Evolutionary conservation across 2,329 filamentous ascomycete species (phyloP).

Genomic region (Tolypocladium endophyticum): DNA sequence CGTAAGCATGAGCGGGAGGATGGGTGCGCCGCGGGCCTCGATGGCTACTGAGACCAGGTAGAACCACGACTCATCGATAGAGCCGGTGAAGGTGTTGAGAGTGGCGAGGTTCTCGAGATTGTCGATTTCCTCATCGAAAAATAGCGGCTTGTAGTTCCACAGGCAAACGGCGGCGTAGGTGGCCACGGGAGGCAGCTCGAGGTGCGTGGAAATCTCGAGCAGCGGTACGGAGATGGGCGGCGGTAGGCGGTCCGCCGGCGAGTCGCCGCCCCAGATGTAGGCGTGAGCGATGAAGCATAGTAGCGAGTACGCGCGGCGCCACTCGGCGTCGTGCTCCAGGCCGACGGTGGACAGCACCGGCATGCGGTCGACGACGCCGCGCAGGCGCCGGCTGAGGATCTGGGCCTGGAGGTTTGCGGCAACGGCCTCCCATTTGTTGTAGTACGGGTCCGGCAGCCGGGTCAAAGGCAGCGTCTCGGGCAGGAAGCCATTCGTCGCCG

Average conservation of each 20-base stretch:
- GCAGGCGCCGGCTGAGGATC: slow-evolving; percentile 74
- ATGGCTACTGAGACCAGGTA: slow-evolving; percentile 94
- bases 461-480: slow-evolving; percentile 72
- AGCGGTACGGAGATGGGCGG: slow-evolving; percentile 76
- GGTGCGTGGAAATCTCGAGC: slow-evolving; percentile 60
- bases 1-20: slow-evolving; percentile 78
- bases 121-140: slow-evolving; percentile 71
- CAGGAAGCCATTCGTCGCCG: slow-evolving; percentile 73
- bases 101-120: slow-evolving; percentile 81
- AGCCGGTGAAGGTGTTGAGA: slow-evolving; percentile 84
- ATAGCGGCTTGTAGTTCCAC: slow-evolving; percentile 96
- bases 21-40: slow-evolving; percentile 79
- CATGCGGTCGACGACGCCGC: slow-evolving; percentile 67
- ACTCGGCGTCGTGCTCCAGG: slow-evolving; percentile 77
- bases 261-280: slow-evolving; percentile 92
- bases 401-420: slow-evolving; percentile 77
- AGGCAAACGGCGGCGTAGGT: slow-evolving; percentile 87
- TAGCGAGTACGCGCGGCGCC: slow-evolving; percentile 85
- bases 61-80: slow-evolving; percentile 96
- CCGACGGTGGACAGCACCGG: slow-evolving; percentile 75
- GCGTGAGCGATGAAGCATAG: slow-evolving; percentile 86
- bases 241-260: slow-evolving; percentile 68
- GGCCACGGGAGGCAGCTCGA: slow-evolving; percentile 85
- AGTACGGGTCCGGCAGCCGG: slow-evolving; percentile 78
- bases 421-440: slow-evolving; percentile 87